Conservation (phyloP, 2,329 filamentous ascomycete species). For the Paradendryphiella salina region DNA sequence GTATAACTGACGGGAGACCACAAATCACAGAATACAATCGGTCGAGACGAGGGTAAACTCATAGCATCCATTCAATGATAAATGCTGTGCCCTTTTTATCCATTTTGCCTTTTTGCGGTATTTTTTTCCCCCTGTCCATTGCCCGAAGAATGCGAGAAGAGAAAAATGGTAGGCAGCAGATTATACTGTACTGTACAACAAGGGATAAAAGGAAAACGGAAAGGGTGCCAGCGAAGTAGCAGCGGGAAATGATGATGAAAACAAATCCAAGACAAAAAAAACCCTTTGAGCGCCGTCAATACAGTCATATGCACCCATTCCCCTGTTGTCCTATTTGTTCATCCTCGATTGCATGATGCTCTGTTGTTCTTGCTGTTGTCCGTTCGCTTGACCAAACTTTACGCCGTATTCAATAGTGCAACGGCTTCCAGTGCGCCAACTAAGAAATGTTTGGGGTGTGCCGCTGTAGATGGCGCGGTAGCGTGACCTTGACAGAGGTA, state of each 20-base stretch:
- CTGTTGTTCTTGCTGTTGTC: neutral
- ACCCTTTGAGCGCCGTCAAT: slow-evolving; percentile 7
- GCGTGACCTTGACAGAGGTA: neutral
- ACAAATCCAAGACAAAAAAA: neutral
- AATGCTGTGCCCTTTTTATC: neutral
- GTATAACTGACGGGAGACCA: neutral
- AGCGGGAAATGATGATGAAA: neutral
- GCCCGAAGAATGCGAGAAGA: neutral
- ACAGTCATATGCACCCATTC: slow-evolving; percentile 3
- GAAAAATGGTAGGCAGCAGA: neutral
- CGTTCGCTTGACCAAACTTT: neutral
- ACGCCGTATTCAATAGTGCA: neutral
- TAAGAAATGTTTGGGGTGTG: neutral
- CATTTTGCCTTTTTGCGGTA: neutral
- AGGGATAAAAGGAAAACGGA: neutral
- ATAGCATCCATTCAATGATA: slow-evolving; percentile 1
- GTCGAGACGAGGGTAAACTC: neutral
- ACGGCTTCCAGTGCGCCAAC: neutral
- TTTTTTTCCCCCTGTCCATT: neutral
- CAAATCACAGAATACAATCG: neutral
- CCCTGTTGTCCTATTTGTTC: neutral
- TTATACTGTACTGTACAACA: slow-evolving; percentile 7
- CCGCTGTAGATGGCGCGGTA: neutral
- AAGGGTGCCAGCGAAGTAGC: neutral
- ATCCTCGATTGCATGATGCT: neutral